These are phyloP conservation scores for Auriculariales sp. DNA, from an alignment of 768 basidiomycete species.

Conservation along the genomic window DNA sequence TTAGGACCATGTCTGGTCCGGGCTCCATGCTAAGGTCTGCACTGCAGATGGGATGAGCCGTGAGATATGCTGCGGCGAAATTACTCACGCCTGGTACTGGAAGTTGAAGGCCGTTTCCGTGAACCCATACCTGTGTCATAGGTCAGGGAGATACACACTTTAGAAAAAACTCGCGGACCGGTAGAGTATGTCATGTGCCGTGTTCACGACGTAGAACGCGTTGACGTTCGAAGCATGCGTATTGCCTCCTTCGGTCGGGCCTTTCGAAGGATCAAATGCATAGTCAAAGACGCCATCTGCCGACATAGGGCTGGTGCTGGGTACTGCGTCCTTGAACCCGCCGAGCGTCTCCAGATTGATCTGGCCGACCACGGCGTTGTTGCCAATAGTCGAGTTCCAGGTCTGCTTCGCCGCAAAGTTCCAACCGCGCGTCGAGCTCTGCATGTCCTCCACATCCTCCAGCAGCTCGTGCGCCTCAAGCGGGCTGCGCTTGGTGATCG, in stretches of 20 bases:
- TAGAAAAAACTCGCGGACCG: too few species aligned
- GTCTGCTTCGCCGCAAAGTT: conserved; percentile 24
- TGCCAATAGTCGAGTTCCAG: conserved; percentile 20
- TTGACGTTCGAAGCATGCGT: conserved; percentile 34
- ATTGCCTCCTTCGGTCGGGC: conserved; percentile 30
- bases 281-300: conserved; percentile 27
- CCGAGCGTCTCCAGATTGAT: too few species aligned
- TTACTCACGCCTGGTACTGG: too few species aligned
- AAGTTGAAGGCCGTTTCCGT: conserved; percentile 46
- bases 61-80: too few species aligned
- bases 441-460: conserved; percentile 36
- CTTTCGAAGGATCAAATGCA: conserved; percentile 18
- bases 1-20: too few species aligned
- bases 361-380: too few species aligned
- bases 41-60: too few species aligned
- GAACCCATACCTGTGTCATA: conserved; percentile 55
- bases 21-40: too few species aligned
- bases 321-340: conserved; percentile 18
- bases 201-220: conserved; percentile 44
- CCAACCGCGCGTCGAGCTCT: conserved; percentile 44
- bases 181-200: conserved; percentile 38
- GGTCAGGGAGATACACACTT: too few species aligned
- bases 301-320: conserved; percentile 14
- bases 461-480: conserved; percentile 35
- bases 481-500: conserved; percentile 33